These are phyloP conservation scores for Sanghuangporus sanghuang DNA, from an alignment of 1,284 basidiomycete genomes.

Conservation along the genomic window DNA sequence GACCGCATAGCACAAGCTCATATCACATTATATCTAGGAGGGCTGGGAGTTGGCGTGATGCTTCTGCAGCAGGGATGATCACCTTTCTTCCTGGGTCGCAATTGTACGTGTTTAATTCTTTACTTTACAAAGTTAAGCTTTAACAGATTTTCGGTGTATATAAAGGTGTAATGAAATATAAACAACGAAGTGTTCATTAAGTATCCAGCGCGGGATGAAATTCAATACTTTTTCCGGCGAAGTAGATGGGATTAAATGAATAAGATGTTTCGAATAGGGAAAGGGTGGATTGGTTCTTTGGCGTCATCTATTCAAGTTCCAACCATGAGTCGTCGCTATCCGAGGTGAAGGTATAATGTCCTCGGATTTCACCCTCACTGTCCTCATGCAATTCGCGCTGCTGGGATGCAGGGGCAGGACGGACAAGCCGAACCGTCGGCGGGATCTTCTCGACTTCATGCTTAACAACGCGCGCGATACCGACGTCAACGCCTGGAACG, in stretches of 20 bases:
- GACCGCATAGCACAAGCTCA: constrained; percentile 22
- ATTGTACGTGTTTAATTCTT: background rate
- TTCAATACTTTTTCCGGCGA: background rate
- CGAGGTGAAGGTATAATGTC: background rate
- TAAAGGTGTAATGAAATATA: background rate
- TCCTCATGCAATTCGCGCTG: too few species aligned
- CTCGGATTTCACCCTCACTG: background rate
- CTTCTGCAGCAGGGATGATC: constrained; percentile 5
- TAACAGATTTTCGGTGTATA: background rate
- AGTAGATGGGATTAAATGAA: background rate
- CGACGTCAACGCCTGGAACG: constrained; percentile 3
- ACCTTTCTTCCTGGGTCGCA: background rate
- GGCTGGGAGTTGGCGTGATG: constrained; percentile 16
- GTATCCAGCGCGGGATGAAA: background rate
- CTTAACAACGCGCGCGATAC: constrained; percentile 1
- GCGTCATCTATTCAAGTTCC: background rate
- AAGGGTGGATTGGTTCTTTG: background rate
- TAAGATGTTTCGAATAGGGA: background rate
- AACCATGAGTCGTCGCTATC: background rate
- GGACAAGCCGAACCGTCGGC: background rate
- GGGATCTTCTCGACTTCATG: background rate
- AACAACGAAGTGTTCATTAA: background rate
- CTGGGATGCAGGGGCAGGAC: background rate
- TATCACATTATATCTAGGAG: constrained; percentile 23
- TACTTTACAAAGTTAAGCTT: background rate